These are phyloP conservation scores for Rhododendron henanense DNA, from an alignment of 148 eudicot species.

Conservation along the genomic window DNA sequence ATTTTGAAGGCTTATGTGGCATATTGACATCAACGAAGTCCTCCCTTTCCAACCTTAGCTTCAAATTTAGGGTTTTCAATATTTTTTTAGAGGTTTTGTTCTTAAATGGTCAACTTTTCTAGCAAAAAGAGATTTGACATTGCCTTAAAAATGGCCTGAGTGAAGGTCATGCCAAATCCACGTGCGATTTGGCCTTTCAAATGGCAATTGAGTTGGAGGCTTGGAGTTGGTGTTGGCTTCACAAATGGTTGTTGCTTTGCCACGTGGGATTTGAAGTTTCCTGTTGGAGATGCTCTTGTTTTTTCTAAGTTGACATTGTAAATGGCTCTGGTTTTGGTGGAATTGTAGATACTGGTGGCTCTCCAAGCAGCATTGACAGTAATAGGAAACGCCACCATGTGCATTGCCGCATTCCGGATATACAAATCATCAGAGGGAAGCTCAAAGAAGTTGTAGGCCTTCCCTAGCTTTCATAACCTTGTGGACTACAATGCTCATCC, in stretches of 20 bases:
- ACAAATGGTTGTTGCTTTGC: neutral
- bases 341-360: conserved; percentile 70
- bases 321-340: neutral
- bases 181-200: neutral
- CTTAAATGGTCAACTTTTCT: neutral
- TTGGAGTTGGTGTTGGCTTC: neutral
- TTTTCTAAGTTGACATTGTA: neutral
- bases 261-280: neutral
- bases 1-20: neutral
- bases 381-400: conserved; percentile 80
- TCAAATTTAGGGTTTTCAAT: neutral
- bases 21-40: neutral
- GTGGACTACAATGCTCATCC: neutral
- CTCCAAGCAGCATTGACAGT: conserved; percentile 91
- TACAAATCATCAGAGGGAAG: conserved; percentile 47
- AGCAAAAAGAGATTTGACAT: neutral
- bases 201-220: neutral
- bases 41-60: neutral
- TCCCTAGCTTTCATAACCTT: neutral
- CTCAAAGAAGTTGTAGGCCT: conserved; percentile 37
- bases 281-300: neutral
- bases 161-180: neutral
- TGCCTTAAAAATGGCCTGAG: neutral
- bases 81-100: neutral
- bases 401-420: conserved; percentile 86